A percentile compares a stretch with the other conserved stretches of the same genome.
Conservation (phyloP, 768 basidiomycete species). For the Collybia mongolica region DNA sequence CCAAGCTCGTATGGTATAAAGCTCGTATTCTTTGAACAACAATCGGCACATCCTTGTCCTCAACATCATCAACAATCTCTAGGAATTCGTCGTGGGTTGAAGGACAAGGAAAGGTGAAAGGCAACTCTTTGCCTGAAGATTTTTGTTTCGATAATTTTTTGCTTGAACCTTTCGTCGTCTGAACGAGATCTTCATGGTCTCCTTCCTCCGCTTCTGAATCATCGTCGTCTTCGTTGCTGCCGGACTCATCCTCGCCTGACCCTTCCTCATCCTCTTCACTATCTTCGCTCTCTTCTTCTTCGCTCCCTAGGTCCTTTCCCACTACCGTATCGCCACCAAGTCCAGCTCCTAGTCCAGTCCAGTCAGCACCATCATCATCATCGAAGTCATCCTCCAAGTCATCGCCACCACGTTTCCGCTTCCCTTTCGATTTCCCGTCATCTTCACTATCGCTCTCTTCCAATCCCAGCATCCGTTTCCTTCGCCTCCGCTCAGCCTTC, state of each 20-base stretch:
- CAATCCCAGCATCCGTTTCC: slow-evolving; percentile 84
- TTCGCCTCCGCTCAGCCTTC: slow-evolving; percentile 76
- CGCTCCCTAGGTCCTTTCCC: slow-evolving; percentile 32
- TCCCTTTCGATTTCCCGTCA: slow-evolving; percentile 39
- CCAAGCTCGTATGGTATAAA: slow-evolving; percentile 90
- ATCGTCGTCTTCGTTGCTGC: slow-evolving; percentile 11
- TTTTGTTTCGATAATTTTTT: slow-evolving; percentile 33
- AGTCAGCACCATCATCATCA: slow-evolving; percentile 40
- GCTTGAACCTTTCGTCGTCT: slow-evolving; percentile 22
- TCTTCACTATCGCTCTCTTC: slow-evolving; percentile 68
- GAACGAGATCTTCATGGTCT: slow-evolving; percentile 43
- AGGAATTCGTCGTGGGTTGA: slow-evolving; percentile 84
- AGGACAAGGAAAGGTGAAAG: slow-evolving; percentile 93
- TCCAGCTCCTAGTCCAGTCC: slow-evolving; percentile 40
- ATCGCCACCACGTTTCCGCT: slow-evolving; percentile 71
- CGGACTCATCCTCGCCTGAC: not conserved
- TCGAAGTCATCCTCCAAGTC: slow-evolving; percentile 90
- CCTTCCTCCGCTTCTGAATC: slow-evolving; percentile 38
- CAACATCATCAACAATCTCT: slow-evolving; percentile 70
- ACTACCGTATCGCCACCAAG: slow-evolving; percentile 30
- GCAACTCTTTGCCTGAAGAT: slow-evolving; percentile 58
- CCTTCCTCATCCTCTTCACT: slow-evolving; percentile 26
- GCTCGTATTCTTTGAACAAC: slow-evolving; percentile 91
- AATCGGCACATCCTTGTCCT: slow-evolving; percentile 69
- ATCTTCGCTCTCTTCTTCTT: slow-evolving; percentile 38